Conservation (phyloP, 139 green algal species). For the Micractinium conductrix region DNA sequence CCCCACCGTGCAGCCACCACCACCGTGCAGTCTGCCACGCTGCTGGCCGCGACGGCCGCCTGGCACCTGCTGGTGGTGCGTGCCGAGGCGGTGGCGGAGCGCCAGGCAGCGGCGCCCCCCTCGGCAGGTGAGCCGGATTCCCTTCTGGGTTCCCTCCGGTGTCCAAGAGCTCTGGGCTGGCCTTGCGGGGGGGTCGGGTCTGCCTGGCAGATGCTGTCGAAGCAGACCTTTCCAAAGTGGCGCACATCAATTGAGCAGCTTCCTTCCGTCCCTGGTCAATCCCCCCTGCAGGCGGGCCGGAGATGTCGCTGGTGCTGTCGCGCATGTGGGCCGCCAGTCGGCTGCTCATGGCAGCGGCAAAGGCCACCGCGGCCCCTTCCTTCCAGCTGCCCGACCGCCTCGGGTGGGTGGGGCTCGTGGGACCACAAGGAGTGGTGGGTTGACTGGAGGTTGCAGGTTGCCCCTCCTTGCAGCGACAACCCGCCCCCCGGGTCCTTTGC, state of each 20-base stretch:
- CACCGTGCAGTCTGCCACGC: neutral
- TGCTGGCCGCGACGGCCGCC: neutral
- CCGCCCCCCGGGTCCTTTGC: no score
- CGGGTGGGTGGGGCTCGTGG: neutral
- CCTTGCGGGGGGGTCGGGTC: neutral
- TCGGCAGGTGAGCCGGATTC: neutral
- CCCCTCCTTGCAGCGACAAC: no score
- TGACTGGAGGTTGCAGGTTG: neutral
- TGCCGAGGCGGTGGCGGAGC: neutral
- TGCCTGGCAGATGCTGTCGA: no score
- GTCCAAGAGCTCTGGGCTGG: no score
- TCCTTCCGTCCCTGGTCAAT: no score
- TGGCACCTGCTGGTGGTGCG: conserved; percentile 16
- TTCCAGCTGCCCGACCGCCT: conserved; percentile 11
- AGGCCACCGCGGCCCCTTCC: neutral
- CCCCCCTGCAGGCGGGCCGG: no score
- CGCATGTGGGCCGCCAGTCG: conserved; percentile 12
- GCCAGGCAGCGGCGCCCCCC: neutral
- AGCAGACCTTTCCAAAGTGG: no score
- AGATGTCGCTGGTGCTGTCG: neutral
- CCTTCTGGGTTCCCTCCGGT: no score
- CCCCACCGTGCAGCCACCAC: conserved; percentile 7
- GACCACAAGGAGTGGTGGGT: neutral
- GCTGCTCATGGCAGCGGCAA: neutral
- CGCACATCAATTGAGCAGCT: no score